Base-by-base conservation (phyloP, 176 grass and related monocot genomes). In the Calamus simplicifolius region DNA sequence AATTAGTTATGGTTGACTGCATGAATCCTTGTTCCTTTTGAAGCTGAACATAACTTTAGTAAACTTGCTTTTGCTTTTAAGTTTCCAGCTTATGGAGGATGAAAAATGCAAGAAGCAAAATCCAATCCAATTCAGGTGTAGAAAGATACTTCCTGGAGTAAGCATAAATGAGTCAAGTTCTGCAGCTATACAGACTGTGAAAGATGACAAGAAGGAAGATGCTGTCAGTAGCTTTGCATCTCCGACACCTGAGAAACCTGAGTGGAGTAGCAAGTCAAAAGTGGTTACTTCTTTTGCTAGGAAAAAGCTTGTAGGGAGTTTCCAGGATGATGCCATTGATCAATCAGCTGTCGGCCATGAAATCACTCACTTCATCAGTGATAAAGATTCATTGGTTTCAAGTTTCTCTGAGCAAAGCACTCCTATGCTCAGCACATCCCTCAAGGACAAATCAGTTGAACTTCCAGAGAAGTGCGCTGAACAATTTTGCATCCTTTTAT, bases 381-480 rank as follows among this genome's bases (percentile, higher is more conserved):
- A 27, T 38, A 21, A 48, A 50, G 27, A 29, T 69, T 76, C 21
- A 51, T 53, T 28, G 1, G n/a, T 72, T 67, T 66, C 71, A 75
- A 56, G 4, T 27, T 29, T 50, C 16, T 16, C 17, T 52, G 26
- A 61, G 29, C 31, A 19, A 53, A 66, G 35, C 50, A 50, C 18
- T 54, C 18, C 29, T 66, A n/a, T 18, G 7, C 54, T 23, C 17
- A 17, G 43, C 29, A 16, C 16, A 62, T 49, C 26, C 6, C 48
- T 31, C 16, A 38, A 48, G 38, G 61, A 79, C 54, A 49, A 54
- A 58, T 49, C 61, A 66, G 59, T 66, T 58, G 73, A 81, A 58
- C 75, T 92, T 75, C 76, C 73, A 73, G 93, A 92, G 30, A 89
- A 83, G 87, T 98, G 19, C 80, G 80, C 63, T 48, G 69, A 27